Percentiles rank a stretch among this genome's conserved stretches.
Conservation (phyloP, 108 stramenopile species). For the Skeletonema tropicum region DNA sequence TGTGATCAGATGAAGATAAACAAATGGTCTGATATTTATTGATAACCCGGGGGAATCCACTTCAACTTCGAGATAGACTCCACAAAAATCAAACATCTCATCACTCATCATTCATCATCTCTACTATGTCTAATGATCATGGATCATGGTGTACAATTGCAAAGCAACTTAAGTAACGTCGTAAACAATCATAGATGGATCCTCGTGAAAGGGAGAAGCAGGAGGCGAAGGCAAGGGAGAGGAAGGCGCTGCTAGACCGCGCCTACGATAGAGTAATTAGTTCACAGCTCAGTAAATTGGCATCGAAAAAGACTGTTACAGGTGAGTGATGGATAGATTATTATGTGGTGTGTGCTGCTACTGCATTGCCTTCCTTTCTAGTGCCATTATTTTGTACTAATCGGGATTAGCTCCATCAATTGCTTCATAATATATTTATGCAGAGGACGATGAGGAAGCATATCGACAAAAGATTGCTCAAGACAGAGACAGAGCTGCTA, state of each 20-base stretch:
- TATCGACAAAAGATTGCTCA: constrained; percentile 31
- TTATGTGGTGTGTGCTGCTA: background rate
- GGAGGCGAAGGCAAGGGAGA: constrained; percentile 40
- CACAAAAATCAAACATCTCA: too few species aligned
- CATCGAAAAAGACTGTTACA: constrained; percentile 42
- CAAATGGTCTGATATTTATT: too few species aligned
- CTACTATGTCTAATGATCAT: too few species aligned
- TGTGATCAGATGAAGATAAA: too few species aligned
- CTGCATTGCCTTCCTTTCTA: background rate
- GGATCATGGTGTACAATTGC: too few species aligned
- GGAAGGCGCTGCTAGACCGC: constrained; percentile 44
- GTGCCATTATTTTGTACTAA: background rate
- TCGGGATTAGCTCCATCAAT: background rate
- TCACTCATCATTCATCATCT: too few species aligned
- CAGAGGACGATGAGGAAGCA: constrained; percentile 46
- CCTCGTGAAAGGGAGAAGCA: constrained; percentile 57
- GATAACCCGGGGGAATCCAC: too few species aligned
- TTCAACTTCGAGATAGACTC: too few species aligned
- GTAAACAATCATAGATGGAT: constrained; percentile 31
- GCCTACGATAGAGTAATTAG: constrained; percentile 52
- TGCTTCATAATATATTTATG: background rate
- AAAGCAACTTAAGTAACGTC: background rate
- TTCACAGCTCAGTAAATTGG: constrained; percentile 44
- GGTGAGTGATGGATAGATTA: constrained; percentile 15
- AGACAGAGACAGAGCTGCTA: constrained; percentile 43